Evolutionary conservation across 371 early-diverging fungal genomes (phyloP).

Genomic region (Mucor lusitanicus): DNA sequence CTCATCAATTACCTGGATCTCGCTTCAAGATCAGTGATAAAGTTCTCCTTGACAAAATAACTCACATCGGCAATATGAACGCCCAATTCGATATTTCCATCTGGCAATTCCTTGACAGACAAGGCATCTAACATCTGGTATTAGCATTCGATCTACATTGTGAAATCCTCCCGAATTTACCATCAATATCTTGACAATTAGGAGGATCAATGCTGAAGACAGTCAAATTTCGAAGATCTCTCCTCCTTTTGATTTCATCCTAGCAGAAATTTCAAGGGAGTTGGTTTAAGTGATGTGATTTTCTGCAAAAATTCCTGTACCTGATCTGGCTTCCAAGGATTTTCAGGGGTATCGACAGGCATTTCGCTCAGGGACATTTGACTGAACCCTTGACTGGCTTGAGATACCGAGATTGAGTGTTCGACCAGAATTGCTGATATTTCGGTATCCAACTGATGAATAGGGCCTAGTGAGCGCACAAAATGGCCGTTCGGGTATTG

Average conservation of each 20-base stretch:
- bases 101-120: conserved; percentile 60
- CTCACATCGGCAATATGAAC: conserved; percentile 99
- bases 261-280: conserved; percentile 7
- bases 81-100: conserved; percentile 75
- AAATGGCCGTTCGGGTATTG: conserved; percentile 92
- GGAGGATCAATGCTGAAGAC: conserved; percentile 86
- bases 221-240: conserved; percentile 55
- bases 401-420: conserved; percentile 75
- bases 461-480: conserved; percentile 75
- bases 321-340: conserved; percentile 62
- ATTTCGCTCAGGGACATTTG: conserved; percentile 68
- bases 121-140: conserved; percentile 74
- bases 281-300: too few species aligned
- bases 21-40: conserved; percentile 89
- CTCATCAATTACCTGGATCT: conserved; percentile 58
- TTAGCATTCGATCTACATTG: neutral
- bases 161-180: conserved; percentile 11
- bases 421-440: conserved; percentile 80
- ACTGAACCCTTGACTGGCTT: conserved; percentile 69
- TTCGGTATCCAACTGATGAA: conserved; percentile 73
- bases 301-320: conserved; percentile 12
- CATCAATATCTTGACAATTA: conserved; percentile 92
- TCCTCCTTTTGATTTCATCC: conserved; percentile 54
- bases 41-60: conserved; percentile 82
- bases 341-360: conserved; percentile 58